Conservation (phyloP, 2,329 filamentous ascomycete genomes). For the Cladosporium sp. region DNA sequence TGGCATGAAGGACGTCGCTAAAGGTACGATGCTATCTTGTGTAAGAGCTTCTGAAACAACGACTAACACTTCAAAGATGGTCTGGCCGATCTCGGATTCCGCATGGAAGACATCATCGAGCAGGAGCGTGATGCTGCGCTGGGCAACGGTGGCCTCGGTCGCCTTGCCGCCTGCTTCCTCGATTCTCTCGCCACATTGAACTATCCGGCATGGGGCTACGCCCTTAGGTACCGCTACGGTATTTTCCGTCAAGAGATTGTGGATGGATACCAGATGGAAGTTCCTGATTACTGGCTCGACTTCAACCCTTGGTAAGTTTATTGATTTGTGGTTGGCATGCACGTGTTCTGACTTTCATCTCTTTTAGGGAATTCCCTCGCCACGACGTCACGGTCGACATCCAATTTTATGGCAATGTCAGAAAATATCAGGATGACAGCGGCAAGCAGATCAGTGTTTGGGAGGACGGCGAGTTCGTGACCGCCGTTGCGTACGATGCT, state of each 20-base stretch:
- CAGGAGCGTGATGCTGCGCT: conserved; percentile 96
- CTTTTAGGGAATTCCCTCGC: conserved; percentile 72
- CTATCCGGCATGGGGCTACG: conserved; percentile 96
- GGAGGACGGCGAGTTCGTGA: conserved; percentile 92
- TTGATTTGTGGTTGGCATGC: background rate
- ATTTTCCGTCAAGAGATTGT: conserved; percentile 99
- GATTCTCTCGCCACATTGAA: conserved; percentile 94
- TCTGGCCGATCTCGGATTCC: conserved; percentile 86
- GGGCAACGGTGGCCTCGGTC: conserved; percentile 92
- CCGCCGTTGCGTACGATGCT: conserved; percentile 91
- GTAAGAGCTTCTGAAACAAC: background rate
- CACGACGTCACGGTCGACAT: conserved; percentile 96
- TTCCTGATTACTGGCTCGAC: conserved; percentile 98
- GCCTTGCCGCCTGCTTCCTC: conserved; percentile 93
- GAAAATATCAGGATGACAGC: conserved; percentile 67
- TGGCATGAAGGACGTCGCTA: conserved; percentile 79
- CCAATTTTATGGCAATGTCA: conserved; percentile 89
- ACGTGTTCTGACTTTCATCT: background rate
- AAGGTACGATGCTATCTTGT: conserved; percentile 56
- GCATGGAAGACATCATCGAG: conserved; percentile 89
- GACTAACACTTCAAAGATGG: conserved; percentile 55
- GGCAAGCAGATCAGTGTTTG: conserved; percentile 76
- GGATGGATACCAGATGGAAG: conserved; percentile 95
- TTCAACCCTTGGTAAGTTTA: conserved; percentile 80
- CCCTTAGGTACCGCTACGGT: conserved; percentile 84